A percentile compares a stretch with the other conserved stretches of the same genome.
phyloP scores from a whole-genome alignment of 805 yeast genomes.

The Candida pseudofarinosa region DNA sequence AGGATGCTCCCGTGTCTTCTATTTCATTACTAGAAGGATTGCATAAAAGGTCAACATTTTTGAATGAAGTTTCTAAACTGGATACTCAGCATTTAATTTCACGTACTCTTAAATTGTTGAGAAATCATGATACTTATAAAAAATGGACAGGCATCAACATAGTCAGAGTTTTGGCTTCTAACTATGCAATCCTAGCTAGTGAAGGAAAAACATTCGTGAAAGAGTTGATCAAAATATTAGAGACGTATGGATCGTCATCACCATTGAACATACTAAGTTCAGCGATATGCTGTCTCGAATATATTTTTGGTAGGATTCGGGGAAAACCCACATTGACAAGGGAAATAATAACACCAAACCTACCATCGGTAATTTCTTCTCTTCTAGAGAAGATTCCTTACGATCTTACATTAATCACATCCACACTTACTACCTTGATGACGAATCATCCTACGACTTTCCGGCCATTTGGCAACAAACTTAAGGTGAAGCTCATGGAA shows the following conservation, averaged over 20 bases:
- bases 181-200: constrained; percentile 34
- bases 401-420: constrained; percentile 30
- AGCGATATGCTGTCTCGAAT: constrained; percentile 37
- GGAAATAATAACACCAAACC: constrained; percentile 76
- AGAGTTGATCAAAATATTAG: constrained; percentile 39
- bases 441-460: constrained; percentile 70
- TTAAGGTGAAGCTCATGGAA: constrained; percentile 41
- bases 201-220: constrained; percentile 39
- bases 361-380: constrained; percentile 56
- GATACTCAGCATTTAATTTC: constrained; percentile 50
- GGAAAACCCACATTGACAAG: constrained; percentile 83
- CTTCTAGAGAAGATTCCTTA: constrained; percentile 41
- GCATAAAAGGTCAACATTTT: constrained; percentile 22
- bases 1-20: constrained; percentile 20
- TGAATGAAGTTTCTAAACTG: constrained; percentile 42
- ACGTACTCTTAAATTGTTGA: constrained; percentile 27
- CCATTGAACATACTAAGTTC: constrained; percentile 30
- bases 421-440: constrained; percentile 37
- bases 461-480: constrained; percentile 70
- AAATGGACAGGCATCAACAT: constrained; percentile 62
- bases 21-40: constrained; percentile 31
- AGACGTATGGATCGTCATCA: constrained; percentile 33
- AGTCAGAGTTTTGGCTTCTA: constrained; percentile 39
- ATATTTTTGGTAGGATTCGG: constrained; percentile 48
- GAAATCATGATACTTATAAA: constrained; percentile 29